A percentile compares a stretch with the other conserved stretches of the same genome.
phyloP scores from a whole-genome alignment of 306 rosid genomes.

The cucumber (Cucumis sativus) region Cucumber_9930_V3 NC_026659.2:927501-928000 shows the following conservation, averaged over 20 bases:
- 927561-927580: slow-evolving; percentile 54
- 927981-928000: neutral
- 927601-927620: slow-evolving; percentile 97
- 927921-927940: neutral
- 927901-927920: neutral
- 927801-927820: slow-evolving; percentile 74
- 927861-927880: neutral
- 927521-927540: neutral
- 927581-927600: slow-evolving; percentile 73
- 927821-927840: neutral
- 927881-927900: neutral
- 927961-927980: neutral
- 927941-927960: neutral
- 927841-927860: neutral
- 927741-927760: slow-evolving; percentile 61
- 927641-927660: slow-evolving; percentile 5
- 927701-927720: slow-evolving; percentile 91
- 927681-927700: slow-evolving; percentile 56
- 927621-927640: slow-evolving; percentile 48
- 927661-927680: slow-evolving; percentile 19
- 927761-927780: slow-evolving; percentile 61
- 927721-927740: slow-evolving; percentile 88
- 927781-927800: slow-evolving; percentile 55
- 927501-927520: slow-evolving; percentile 58
- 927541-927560: slow-evolving; percentile 11